Base-by-base conservation (phyloP, 192 early-diverging fungal species). In the Coemansia sp. region DNA sequence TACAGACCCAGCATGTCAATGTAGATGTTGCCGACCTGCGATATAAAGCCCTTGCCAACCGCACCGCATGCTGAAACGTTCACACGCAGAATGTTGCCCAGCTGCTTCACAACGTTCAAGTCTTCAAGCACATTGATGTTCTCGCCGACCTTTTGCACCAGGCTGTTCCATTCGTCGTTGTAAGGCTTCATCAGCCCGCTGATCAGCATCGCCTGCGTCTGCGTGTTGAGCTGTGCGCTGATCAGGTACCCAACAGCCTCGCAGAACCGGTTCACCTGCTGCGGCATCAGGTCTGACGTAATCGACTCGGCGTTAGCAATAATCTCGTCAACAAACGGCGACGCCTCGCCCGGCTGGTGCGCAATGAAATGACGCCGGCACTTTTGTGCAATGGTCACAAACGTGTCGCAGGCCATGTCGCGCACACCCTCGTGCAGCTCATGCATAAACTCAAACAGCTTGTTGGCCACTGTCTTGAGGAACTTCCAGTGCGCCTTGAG, bases 381-480 rank as follows among this genome's bases (percentile, higher is more conserved):
- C 72, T 98, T 97, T 78, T 95, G 93, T 20, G 96, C 87, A 72
- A 99, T 99, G 69, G 97, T 99, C 68, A 98, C 97, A 81, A 98
- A 98, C 5, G 97, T 98, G 82, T 99, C 97, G 81, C 97, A 99
- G 31, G 97, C 97, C 97, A 99, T 99, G 78, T 99, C 97, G 73
- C 97, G 96, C 47, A 99, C 97, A 81, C 97, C 97, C 84, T 96
- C 94, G 66, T 99, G 97, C 7, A 90, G 85, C 81, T 99, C 97
- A 75, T 98, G 97, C 97, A 99, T 99, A 73, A 99, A 99, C 82
- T 99, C 97, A 69, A 99, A 99, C 22, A 98, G 83, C 76, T 99
- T 99, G 90, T 98, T 99, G 63, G 97, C 95, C 10, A 99, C 97
- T 1, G 97, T 99, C 89, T 99, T 99, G 75, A 99, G 87, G 85